phyloP scores from a whole-genome alignment of 2,329 filamentous ascomycete species.

The Trichoderma breve region DNA sequence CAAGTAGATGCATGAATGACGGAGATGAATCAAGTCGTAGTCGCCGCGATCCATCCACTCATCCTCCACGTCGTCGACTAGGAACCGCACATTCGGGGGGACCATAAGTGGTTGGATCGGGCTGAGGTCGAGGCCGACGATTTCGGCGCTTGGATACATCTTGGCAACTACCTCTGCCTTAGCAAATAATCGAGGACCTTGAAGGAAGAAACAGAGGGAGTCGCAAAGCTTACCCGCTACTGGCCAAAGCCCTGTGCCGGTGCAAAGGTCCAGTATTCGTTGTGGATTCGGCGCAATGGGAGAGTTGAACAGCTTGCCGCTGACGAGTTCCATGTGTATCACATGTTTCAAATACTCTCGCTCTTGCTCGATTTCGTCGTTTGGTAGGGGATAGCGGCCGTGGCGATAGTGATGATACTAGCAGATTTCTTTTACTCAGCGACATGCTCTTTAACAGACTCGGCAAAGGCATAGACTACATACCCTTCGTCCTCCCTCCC shows the following conservation, averaged over 20 bases:
- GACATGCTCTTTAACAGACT: neutral
- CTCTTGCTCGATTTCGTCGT: conserved; percentile 40
- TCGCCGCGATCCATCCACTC: conserved; percentile 31
- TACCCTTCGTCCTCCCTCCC: conserved; percentile 19
- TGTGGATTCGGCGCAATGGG: conserved; percentile 39
- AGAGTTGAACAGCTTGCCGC: conserved; percentile 40
- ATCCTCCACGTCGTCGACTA: conserved; percentile 37
- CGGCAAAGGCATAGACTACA: neutral
- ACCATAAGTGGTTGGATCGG: conserved; percentile 42
- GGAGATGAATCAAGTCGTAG: conserved; percentile 34
- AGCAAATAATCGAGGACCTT: neutral
- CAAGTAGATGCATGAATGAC: conserved; percentile 26
- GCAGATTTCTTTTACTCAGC: neutral
- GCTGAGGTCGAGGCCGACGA: conserved; percentile 40
- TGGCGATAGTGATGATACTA: conserved; percentile 37
- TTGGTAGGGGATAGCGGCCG: conserved; percentile 39
- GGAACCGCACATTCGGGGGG: conserved; percentile 40
- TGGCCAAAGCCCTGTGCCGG: conserved; percentile 39
- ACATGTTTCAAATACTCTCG: conserved; percentile 43
- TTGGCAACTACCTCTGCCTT: conserved; percentile 29
- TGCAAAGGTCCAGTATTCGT: conserved; percentile 42
- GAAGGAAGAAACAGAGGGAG: too few species aligned
- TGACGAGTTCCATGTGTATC: conserved; percentile 35
- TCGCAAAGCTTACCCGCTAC: conserved; percentile 34
- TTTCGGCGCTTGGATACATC: conserved; percentile 36